phyloP scores from a whole-genome alignment of 2,329 filamentous ascomycete genomes.

The Myotisia sp. region DNA sequence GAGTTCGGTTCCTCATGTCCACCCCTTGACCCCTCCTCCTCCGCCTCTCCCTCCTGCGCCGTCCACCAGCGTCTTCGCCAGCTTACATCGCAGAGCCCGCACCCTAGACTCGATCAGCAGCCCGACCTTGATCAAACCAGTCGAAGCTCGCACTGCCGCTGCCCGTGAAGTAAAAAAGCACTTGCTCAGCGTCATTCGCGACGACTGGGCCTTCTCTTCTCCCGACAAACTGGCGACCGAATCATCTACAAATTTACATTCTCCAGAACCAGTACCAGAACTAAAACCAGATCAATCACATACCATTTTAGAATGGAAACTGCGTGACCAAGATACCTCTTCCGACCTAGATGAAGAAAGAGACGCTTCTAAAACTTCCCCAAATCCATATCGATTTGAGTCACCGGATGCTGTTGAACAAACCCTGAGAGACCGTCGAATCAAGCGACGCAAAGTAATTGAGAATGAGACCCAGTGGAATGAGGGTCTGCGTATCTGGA shows the following conservation, averaged over 20 bases:
- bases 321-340: slow-evolving; percentile 12
- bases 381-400: slow-evolving; percentile 27
- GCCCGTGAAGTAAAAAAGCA: slow-evolving; percentile 29
- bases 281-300: slow-evolving; percentile 1
- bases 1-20: background rate
- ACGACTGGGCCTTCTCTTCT: slow-evolving; percentile 28
- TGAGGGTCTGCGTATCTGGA: slow-evolving; percentile 64
- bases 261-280: background rate
- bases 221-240: slow-evolving; percentile 1
- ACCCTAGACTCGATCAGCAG: slow-evolving; percentile 8
- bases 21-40: background rate
- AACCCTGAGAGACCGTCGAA: slow-evolving; percentile 36
- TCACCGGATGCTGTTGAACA: slow-evolving; percentile 27
- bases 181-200: slow-evolving; percentile 27
- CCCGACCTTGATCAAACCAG: background rate
- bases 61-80: slow-evolving; percentile 11
- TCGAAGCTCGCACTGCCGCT: slow-evolving; percentile 25
- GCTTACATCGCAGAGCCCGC: slow-evolving; percentile 15
- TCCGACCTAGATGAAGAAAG: slow-evolving; percentile 8
- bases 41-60: slow-evolving; percentile 6
- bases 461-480: slow-evolving; percentile 64
- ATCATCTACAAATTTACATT: slow-evolving; percentile 1
- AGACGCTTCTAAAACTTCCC: background rate
- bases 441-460: slow-evolving; percentile 42
- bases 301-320: slow-evolving; percentile 12